A percentile compares a stretch with the other conserved stretches of the same genome.
These are phyloP conservation scores for Arabidopsis suecica DNA, from an alignment of 345 rosid species.

Conservation along the genomic window DNA sequence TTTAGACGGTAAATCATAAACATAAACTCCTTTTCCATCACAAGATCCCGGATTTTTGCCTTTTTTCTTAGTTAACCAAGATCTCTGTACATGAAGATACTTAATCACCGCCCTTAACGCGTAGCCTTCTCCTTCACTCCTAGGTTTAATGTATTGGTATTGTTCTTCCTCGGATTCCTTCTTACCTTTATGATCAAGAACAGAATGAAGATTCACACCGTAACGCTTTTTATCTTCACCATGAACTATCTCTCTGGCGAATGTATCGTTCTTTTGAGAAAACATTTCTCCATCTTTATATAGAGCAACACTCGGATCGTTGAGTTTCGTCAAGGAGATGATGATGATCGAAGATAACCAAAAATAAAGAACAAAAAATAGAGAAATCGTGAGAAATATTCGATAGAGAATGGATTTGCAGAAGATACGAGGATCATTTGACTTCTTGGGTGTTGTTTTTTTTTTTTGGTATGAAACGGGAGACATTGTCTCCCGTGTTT, in stretches of 20 bases:
- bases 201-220: background rate
- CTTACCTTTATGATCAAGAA: background rate
- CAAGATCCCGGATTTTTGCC: conserved; percentile 38
- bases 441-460: conserved; percentile 3
- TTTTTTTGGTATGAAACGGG: too few relatives aligned
- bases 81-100: conserved; percentile 58
- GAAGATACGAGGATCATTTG: background rate
- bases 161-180: conserved; percentile 2
- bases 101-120: conserved; percentile 52
- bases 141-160: conserved; percentile 29
- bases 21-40: conserved; percentile 62
- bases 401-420: conserved; percentile 21
- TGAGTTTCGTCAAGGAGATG: conserved; percentile 68
- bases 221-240: background rate
- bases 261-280: background rate
- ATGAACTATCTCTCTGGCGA: background rate
- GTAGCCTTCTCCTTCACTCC: conserved; percentile 44
- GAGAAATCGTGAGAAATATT: conserved; percentile 49
- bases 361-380: conserved; percentile 48
- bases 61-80: conserved; percentile 31
- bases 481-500: too few relatives aligned
- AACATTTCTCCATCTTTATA: background rate
- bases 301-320: conserved; percentile 35
- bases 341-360: conserved; percentile 68
- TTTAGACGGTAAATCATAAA: conserved; percentile 74